Evolutionary conservation across 2,329 filamentous ascomycete species (phyloP), one percentile per base, ranked within the genome.

Genomic region (Scytalidium lignicola): DNA sequence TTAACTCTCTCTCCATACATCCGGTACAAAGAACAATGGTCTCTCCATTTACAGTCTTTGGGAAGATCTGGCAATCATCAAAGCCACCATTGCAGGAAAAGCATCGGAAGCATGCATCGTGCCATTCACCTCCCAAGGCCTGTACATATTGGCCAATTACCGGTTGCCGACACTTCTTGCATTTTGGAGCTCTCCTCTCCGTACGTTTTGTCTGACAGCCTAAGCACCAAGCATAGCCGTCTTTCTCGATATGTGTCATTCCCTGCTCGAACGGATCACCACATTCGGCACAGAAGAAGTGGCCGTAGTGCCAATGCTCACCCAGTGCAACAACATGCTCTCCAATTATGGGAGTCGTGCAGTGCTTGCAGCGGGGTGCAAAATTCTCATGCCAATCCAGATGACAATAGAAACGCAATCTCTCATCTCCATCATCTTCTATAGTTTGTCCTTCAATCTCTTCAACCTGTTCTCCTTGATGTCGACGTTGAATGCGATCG

Each of bases 261-360:
- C 79, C 80, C 43, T 76, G 74, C 57, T 78, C 89, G 65, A 99
- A 99, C 0, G 93, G 92, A 71, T 99, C 92, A 58, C 93, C 93
- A 65, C 93, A 99, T 74, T 99, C 90, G 40, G 93, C 93, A 65
- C 93, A 99, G 78, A 99, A 99, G 73, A 99, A 99, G 70, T 99
- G 93, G 0, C 93, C 93, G 47, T 88, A 88, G 67, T 99, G 93
- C 88, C 90, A 99, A 70, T 96, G 90, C n/a, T 85, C 82, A 1
- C 93, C 93, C 49, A 95, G 89, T 1, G 93, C 93, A 13, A 96
- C 85, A 26, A 96, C 85, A 58, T 97, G 90, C 69, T 97, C 91
- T 40, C 91, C 91, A 58, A 97, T 84, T 62, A 99, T 99, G 3
- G 93, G 92, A 7, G 93, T 99, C 67, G 87, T 90, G 79, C 93